These are phyloP conservation scores for Dictyostelium discoideum DNA, from an alignment of 78 protist genomes.

Conservation along the genomic window dicty_2.7 NC_007091.3:4956001-4956500, in stretches of 20 bases:
- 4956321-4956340: slow-evolving; percentile 18
- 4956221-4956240: not conserved
- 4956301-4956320: not conserved
- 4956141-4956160: not conserved
- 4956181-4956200: slow-evolving; percentile 10
- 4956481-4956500: slow-evolving; percentile 20
- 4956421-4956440: slow-evolving; percentile 8
- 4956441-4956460: slow-evolving; percentile 70
- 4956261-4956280: not conserved
- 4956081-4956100: not conserved
- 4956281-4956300: not conserved
- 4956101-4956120: not conserved
- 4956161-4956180: not conserved
- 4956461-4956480: not conserved
- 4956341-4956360: slow-evolving; percentile 33
- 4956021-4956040: slow-evolving; percentile 5
- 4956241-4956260: slow-evolving; percentile 52
- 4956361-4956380: slow-evolving; percentile 30
- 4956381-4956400: slow-evolving; percentile 32
- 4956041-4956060: not conserved
- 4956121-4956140: not conserved
- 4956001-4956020: not conserved
- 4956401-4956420: slow-evolving; percentile 49
- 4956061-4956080: not conserved
- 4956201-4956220: not conserved